Percentiles rank a stretch among this genome's conserved stretches.
Evolutionary conservation across 495 filamentous ascomycete genomes (phyloP).

Genomic region (Penicillium verhagenii): DNA sequence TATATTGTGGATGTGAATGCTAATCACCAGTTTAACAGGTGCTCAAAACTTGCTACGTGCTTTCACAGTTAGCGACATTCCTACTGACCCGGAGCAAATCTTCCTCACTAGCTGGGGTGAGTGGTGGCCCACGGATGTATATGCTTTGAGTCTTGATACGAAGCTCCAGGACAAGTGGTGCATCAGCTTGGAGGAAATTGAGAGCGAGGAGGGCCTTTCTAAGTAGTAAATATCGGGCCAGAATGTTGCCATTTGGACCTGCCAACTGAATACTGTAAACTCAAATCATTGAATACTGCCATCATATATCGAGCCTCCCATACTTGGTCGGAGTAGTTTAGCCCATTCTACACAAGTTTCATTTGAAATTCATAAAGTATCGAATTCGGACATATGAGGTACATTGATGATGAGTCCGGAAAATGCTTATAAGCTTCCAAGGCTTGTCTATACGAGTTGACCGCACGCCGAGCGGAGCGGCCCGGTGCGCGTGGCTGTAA

Average conservation of each 20-base stretch:
- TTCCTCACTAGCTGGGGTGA: slow-evolving; percentile 36
- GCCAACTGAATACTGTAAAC: not conserved
- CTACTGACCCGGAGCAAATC: slow-evolving; percentile 28
- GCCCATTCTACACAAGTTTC: too few species aligned
- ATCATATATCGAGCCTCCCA: too few species aligned
- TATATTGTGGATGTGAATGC: not conserved
- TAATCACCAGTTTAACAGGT: slow-evolving; percentile 11
- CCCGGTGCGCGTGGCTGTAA: too few species aligned
- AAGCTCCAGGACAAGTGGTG: slow-evolving; percentile 30
- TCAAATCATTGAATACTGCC: too few species aligned
- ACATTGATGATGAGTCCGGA: too few species aligned
- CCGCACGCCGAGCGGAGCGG: too few species aligned
- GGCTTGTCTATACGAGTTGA: too few species aligned
- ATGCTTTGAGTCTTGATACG: slow-evolving; percentile 20
- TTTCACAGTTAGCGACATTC: slow-evolving; percentile 17
- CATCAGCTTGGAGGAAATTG: slow-evolving; percentile 26
- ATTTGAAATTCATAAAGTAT: too few species aligned
- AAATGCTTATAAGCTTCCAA: too few species aligned
- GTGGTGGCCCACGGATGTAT: slow-evolving; percentile 33
- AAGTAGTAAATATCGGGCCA: not conserved
- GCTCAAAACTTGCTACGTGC: slow-evolving; percentile 28
- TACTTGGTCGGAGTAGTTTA: too few species aligned
- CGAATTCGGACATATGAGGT: too few species aligned
- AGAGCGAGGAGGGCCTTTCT: slow-evolving; percentile 23
- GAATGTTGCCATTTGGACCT: not conserved